Evolutionary conservation across 306 rosid genomes (phyloP), one percentile per base, ranked within the genome.

Genomic region (Gleditsia sinensis): DNA sequence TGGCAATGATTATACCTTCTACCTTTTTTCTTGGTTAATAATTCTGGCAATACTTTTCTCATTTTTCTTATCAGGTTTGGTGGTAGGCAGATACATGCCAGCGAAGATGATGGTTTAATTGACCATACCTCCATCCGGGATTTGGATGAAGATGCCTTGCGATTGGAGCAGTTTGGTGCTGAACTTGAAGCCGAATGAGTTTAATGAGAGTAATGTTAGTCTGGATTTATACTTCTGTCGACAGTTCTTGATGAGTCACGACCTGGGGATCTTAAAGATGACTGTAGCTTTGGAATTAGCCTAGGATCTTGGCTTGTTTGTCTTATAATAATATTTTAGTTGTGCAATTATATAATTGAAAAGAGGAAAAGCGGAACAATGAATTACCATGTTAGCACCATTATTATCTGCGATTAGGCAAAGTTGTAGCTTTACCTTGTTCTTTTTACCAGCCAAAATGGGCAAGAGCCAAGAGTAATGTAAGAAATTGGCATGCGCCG

Each of bases 131-230:
- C 23, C 27, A 75, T 90, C 21, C 85, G 98, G 76, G 88, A 95
- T 83, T 72, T 83, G 6, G 97, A 87, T 2, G 93, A 48, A 3
- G 99, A 95, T 57, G 96, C 92, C 20, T 62, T 43, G 32, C 88
- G 96, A 58, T 69, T 95, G 78, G 97, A 92, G 85, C 96, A 88
- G 84, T 95, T 90, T 81, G 93, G 93, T 8, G 80, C 94, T 0
- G 99, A 95, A 83, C 97, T 95, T 27, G 99, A 95, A 88, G 93
- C 89, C 32, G 96, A 95, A 23, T 87, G 71, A 83, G 37, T 69
- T 40, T 32, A 5, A 25, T 30, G 53, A 42, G 34, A 73, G 56
- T 37, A 3, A 17, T 4, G 37, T 66, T 43, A 24, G 46, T 45
- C 68, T 72, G 32, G 64, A 69, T 69, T 16, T 48, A 17, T 34